Evolutionary conservation across 768 basidiomycete species (phyloP), one percentile per base, ranked within the genome.

Genomic region (Boletus huronensis): DNA sequence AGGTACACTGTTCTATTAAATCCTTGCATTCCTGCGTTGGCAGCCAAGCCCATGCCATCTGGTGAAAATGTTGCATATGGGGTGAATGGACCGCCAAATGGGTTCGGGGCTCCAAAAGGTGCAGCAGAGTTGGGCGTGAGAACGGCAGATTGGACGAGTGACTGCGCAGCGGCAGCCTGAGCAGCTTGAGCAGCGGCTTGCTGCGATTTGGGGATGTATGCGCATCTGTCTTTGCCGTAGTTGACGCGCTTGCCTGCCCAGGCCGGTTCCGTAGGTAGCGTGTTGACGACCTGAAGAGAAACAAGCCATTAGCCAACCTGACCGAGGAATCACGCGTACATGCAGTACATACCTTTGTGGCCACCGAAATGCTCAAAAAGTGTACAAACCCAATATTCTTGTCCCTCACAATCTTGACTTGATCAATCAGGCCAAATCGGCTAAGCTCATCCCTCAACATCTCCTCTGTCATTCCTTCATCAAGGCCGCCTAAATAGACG

Each of bases 371-470:
- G 70, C 90, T 93, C 66, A 99, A 77, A 78, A 98, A 98, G 73
- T 99, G 97, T 19, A 99, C 94, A 70, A 99, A 99, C 3, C 95
- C 97, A 54, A 98, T 98, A 66, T 97, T 97, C 81, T 98, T 98
- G 77, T 99, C 97, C 57, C 96, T 77, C 48, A 98, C 97, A 67
- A 99, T 98, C 82, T 99, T 99, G 70, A 99, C 95, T 70, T 98
- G 96, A 73, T 99, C 97, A 64, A 99, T 98, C 28, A 96, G 78
- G 21, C 97, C 97, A 66, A 96, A 99, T 40, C 89, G 81, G 64
- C 87, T 87, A 23, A 98, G 77, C 67, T 98, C 94, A 58, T 98
- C 94, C 32, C 96, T 76, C 31, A 99, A 76, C 73, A 85, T 84
- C 72, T 95, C 90, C 76, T 98, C 97, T 1, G 92, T 96, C 77